These are phyloP conservation scores for Aureobasidium leucospermi DNA, from an alignment of 2,329 filamentous ascomycete genomes.

Conservation along the genomic window DNA sequence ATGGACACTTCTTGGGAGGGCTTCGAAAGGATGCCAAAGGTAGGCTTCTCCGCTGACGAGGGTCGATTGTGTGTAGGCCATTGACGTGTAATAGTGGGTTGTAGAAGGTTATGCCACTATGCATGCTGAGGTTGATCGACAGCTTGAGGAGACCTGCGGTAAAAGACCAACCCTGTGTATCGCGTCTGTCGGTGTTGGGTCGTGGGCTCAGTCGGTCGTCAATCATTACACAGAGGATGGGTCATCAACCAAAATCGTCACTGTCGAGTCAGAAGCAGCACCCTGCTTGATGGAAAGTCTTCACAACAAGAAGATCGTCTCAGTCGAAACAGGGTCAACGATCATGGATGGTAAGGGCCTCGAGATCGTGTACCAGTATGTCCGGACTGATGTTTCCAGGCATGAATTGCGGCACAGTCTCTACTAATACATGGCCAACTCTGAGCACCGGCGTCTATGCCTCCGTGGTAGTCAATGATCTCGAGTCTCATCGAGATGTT, in stretches of 20 bases:
- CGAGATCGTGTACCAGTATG: neutral
- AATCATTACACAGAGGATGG: slow-evolving; percentile 50
- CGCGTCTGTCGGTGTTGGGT: slow-evolving; percentile 65
- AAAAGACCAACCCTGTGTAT: slow-evolving; percentile 42
- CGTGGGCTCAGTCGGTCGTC: slow-evolving; percentile 62
- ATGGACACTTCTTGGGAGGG: slow-evolving; percentile 62
- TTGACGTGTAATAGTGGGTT: slow-evolving; percentile 48
- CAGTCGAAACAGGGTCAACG: slow-evolving; percentile 51
- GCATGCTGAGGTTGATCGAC: slow-evolving; percentile 58
- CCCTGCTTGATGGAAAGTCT: slow-evolving; percentile 52
- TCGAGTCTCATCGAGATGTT: slow-evolving; percentile 54
- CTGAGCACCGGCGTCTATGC: slow-evolving; percentile 53
- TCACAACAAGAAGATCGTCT: slow-evolving; percentile 36
- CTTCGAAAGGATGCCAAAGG: slow-evolving; percentile 56
- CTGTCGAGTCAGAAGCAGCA: slow-evolving; percentile 63
- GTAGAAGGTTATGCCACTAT: slow-evolving; percentile 72
- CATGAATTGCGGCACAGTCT: slow-evolving; percentile 64
- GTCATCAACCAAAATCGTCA: slow-evolving; percentile 39
- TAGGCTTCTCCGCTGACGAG: neutral
- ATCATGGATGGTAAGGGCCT: slow-evolving; percentile 56
- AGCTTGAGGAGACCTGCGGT: slow-evolving; percentile 38
- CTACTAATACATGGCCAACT: slow-evolving; percentile 56
- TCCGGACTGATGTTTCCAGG: slow-evolving; percentile 18
- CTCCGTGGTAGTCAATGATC: slow-evolving; percentile 53
- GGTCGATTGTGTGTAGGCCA: neutral